These are phyloP conservation scores for Limonium bicolor DNA, from an alignment of 148 eudicot genomes.

Conservation along the genomic window DNA sequence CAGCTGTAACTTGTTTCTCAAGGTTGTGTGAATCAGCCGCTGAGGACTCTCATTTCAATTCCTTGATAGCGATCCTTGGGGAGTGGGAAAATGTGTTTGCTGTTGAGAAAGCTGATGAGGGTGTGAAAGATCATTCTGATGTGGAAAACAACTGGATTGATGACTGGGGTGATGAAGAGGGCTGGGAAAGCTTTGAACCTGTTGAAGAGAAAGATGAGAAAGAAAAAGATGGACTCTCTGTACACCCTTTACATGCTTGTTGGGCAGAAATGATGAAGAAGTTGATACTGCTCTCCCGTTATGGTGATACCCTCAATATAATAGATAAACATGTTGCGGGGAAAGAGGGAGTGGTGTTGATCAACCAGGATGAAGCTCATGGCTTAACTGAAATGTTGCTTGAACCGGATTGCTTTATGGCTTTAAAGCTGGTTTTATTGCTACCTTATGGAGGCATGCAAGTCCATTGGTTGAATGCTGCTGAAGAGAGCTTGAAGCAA, in stretches of 20 bases:
- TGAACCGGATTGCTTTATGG: constrained; percentile 44
- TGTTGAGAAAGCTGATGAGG: constrained; percentile 18
- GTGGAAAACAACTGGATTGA: constrained; percentile 49
- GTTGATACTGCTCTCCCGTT: constrained; percentile 23
- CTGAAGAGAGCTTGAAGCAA: constrained; percentile 61
- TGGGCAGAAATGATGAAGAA: constrained; percentile 62
- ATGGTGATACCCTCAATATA: constrained; percentile 26
- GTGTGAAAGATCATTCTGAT: constrained; percentile 26
- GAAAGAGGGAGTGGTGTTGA: constrained; percentile 26
- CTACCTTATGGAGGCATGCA: constrained; percentile 57
- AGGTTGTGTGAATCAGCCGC: constrained; percentile 43
- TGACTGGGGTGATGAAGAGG: constrained; percentile 90
- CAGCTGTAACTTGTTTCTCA: constrained; percentile 69
- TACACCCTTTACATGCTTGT: constrained; percentile 80
- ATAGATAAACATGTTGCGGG: constrained; percentile 36
- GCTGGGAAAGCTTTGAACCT: constrained; percentile 84
- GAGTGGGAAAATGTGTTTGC: constrained; percentile 76
- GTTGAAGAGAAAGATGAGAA: constrained; percentile 32
- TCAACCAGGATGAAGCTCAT: constrained; percentile 41
- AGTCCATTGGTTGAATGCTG: constrained; percentile 45
- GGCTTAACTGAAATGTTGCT: constrained; percentile 22
- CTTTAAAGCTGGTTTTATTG: constrained; percentile 40
- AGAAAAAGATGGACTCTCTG: constrained; percentile 11
- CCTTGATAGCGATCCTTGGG: constrained; percentile 44
- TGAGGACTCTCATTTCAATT: constrained; percentile 33